Conservation (phyloP, 352 stramenopile genomes). For the Phytophthora citricola region DNA sequence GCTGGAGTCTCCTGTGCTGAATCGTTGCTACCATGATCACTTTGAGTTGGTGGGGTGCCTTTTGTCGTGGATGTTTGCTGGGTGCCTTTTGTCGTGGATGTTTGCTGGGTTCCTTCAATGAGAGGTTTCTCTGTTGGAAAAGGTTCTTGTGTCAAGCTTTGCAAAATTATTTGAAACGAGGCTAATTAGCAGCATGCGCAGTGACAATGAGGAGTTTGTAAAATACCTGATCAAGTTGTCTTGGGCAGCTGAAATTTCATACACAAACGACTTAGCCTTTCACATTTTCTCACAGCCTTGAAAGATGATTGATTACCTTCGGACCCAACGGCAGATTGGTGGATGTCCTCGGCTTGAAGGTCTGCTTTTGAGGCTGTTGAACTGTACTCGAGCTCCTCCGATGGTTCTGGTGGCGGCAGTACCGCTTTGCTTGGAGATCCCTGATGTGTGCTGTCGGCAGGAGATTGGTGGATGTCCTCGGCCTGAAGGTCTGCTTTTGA, state of each 20-base stretch:
- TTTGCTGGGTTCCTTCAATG: neutral
- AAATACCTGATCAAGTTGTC: slow-evolving; percentile 7
- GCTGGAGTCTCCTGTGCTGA: neutral
- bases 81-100: neutral
- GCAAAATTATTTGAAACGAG: too few relatives aligned
- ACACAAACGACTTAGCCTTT: too few relatives aligned
- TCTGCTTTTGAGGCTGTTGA: neutral
- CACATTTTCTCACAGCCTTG: too few relatives aligned
- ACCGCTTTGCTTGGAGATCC: neutral
- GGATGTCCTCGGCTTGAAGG: neutral
- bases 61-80: neutral
- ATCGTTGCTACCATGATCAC: neutral
- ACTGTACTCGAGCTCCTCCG: neutral
- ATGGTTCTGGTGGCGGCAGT: slow-evolving; percentile 6
- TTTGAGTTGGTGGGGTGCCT: neutral
- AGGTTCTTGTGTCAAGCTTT: neutral
- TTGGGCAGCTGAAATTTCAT: slow-evolving; percentile 32
- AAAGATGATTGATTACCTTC: slow-evolving; percentile 19
- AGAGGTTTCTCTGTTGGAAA: slow-evolving; percentile 1
- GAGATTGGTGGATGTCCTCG: neutral
- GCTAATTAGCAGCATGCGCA: too few relatives aligned
- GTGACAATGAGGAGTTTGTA: too few relatives aligned
- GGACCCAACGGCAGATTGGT: slow-evolving; percentile 2
- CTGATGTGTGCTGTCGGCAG: too few relatives aligned
- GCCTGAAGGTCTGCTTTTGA: neutral